phyloP scores from a whole-genome alignment of 768 basidiomycete species.

The Plicaturopsis crispa region DNA sequence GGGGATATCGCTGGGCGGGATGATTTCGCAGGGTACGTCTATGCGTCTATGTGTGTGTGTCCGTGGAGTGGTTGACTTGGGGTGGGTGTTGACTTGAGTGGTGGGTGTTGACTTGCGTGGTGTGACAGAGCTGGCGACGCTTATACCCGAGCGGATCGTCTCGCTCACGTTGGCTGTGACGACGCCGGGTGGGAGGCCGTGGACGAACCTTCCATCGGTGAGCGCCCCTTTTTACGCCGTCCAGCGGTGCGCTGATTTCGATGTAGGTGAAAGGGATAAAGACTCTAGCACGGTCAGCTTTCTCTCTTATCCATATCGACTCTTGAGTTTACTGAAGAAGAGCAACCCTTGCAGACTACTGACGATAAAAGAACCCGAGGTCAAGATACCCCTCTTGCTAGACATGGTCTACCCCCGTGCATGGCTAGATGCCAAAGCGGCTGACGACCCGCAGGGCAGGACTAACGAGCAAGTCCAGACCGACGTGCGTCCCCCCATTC shows the following conservation, averaged over 20 bases:
- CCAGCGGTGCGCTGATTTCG: neutral
- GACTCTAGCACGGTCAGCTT: conserved; percentile 25
- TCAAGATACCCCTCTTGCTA: conserved; percentile 42
- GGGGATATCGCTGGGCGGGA: conserved; percentile 73
- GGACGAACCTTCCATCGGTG: conserved; percentile 61
- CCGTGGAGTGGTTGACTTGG: neutral
- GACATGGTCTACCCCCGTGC: conserved; percentile 49
- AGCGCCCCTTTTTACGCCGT: conserved; percentile 10
- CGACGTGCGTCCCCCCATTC: conserved; percentile 29
- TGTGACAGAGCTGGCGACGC: conserved; percentile 53
- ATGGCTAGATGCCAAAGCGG: conserved; percentile 55
- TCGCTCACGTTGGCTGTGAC: conserved; percentile 68
- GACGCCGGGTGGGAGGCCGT: conserved; percentile 51
- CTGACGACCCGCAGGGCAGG: conserved; percentile 44
- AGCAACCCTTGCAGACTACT: conserved; percentile 33
- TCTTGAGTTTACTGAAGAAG: conserved; percentile 10
- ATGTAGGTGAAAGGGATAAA: conserved; percentile 31
- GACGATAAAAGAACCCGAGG: conserved; percentile 28
- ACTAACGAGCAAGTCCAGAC: conserved; percentile 59
- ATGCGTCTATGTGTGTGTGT: no score
- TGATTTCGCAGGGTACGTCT: conserved; percentile 67
- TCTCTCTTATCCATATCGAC: neutral
- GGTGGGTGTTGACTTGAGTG: neutral
- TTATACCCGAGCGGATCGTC: conserved; percentile 57
- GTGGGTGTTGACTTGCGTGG: neutral